These are phyloP conservation scores for Mycena epipterygia DNA, from an alignment of 768 basidiomycete species.

Conservation along the genomic window DNA sequence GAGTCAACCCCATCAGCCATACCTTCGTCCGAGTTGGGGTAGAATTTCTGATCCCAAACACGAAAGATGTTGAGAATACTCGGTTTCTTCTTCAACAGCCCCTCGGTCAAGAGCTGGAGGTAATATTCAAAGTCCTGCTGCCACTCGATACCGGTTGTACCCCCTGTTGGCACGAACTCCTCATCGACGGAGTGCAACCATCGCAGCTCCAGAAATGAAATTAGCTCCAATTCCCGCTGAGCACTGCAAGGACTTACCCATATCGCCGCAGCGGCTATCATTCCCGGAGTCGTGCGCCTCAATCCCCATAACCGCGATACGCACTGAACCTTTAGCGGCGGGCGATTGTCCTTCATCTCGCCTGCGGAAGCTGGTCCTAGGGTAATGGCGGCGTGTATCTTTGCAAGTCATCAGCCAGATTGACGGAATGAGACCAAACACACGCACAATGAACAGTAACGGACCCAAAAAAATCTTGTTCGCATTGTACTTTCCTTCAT, in stretches of 20 bases:
- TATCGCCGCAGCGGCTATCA: constrained; percentile 12
- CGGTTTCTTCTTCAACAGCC: background rate
- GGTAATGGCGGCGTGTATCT: constrained; percentile 23
- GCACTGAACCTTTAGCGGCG: background rate
- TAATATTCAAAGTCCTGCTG: constrained; percentile 25
- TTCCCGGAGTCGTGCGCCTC: constrained; percentile 21
- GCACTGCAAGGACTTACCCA: constrained; percentile 4
- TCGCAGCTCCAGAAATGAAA: background rate
- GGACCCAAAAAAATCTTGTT: constrained; percentile 7
- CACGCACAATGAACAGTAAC: constrained; percentile 4
- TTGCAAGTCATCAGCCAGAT: background rate
- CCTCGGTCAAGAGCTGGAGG: constrained; percentile 15
- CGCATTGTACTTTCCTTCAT: constrained; percentile 1
- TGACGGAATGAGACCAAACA: background rate
- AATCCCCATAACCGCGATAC: constrained; percentile 6
- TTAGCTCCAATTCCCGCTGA: background rate
- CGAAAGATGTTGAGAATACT: background rate
- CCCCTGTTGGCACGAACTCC: background rate
- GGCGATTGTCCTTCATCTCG: background rate
- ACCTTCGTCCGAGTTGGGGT: constrained; percentile 3
- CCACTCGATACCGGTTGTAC: constrained; percentile 8
- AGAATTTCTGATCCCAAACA: background rate
- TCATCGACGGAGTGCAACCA: constrained; percentile 21
- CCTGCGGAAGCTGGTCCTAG: background rate
- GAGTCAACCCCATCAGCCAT: background rate